Evolutionary conservation across 306 rosid species (phyloP).

Genomic region (Arachis hypogaea): DNA sequence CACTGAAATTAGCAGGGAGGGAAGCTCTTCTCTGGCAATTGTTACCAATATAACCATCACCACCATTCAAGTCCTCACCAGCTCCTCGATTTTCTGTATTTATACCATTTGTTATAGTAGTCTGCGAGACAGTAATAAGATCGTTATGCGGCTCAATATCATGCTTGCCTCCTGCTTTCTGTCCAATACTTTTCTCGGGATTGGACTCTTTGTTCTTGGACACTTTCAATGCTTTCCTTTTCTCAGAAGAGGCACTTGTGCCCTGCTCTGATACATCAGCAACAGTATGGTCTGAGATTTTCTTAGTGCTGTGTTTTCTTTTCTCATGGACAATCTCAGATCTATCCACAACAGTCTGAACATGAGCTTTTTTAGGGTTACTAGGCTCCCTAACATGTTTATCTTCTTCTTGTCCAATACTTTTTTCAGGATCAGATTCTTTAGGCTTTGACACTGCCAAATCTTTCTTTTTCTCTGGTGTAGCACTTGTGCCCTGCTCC

Average conservation of each 20-base stretch:
- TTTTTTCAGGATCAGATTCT: constrained; percentile 35
- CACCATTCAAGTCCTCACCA: constrained; percentile 40
- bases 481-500: constrained; percentile 33
- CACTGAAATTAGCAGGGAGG: constrained; percentile 50
- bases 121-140: constrained; percentile 30
- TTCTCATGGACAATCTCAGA: constrained; percentile 48
- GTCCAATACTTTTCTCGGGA: constrained; percentile 37
- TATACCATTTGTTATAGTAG: constrained; percentile 32
- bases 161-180: constrained; percentile 35
- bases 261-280: constrained; percentile 44
- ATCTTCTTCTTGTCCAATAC: constrained; percentile 35
- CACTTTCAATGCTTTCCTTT: constrained; percentile 34
- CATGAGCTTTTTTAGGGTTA: constrained; percentile 39
- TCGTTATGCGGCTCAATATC: constrained; percentile 22
- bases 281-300: constrained; percentile 35
- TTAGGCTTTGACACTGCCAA: constrained; percentile 30
- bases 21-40: constrained; percentile 55
- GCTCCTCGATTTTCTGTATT: constrained; percentile 36
- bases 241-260: constrained; percentile 40
- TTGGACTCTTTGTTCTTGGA: constrained; percentile 33
- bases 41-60: constrained; percentile 42
- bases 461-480: constrained; percentile 46
- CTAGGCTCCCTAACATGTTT: constrained; percentile 29
- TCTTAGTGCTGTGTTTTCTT: constrained; percentile 40
- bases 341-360: constrained; percentile 40